Evolutionary conservation across 1,139 yeast species (phyloP).

Genomic region (Candida sojae): DNA sequence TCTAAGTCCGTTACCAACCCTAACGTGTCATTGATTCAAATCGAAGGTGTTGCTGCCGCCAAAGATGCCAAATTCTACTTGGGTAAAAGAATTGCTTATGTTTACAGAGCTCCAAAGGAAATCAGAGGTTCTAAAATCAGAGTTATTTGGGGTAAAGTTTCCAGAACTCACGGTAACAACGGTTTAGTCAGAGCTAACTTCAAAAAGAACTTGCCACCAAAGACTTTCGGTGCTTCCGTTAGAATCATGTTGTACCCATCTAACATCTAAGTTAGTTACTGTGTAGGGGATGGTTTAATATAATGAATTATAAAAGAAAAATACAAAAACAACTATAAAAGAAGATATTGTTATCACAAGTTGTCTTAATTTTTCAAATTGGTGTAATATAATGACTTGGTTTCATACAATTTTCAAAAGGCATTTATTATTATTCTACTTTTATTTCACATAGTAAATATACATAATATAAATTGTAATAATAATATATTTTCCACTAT

Average conservation of each 20-base stretch:
- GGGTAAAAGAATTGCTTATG: conserved; percentile 99
- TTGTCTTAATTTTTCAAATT: not conserved
- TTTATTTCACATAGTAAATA: conserved; percentile 7
- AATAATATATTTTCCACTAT: not conserved
- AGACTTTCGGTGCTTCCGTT: conserved; percentile 99
- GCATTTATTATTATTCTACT: conserved; percentile 8
- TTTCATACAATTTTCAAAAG: conserved; percentile 10
- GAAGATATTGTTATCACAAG: not conserved
- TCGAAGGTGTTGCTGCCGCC: conserved; percentile 91
- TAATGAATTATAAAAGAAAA: conserved; percentile 1
- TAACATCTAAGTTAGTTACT: conserved; percentile 70
- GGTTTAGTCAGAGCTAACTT: conserved; percentile 99
- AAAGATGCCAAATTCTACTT: conserved; percentile 98
- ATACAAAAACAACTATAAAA: not conserved
- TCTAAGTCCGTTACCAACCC: conserved; percentile 99
- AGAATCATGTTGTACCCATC: conserved; percentile 99
- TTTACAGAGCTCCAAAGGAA: conserved; percentile 98
- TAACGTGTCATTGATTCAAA: conserved; percentile 92
- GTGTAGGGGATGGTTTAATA: conserved; percentile 2
- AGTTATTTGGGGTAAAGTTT: conserved; percentile 98
- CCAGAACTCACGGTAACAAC: conserved; percentile 98
- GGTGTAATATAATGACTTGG: conserved; percentile 13
- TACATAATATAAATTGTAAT: conserved; percentile 3
- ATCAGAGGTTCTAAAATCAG: conserved; percentile 98
- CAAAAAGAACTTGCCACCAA: conserved; percentile 99